Evolutionary conservation across 441 rosid genomes (phyloP).

Genomic region (Flueggea neowawraea): DNA sequence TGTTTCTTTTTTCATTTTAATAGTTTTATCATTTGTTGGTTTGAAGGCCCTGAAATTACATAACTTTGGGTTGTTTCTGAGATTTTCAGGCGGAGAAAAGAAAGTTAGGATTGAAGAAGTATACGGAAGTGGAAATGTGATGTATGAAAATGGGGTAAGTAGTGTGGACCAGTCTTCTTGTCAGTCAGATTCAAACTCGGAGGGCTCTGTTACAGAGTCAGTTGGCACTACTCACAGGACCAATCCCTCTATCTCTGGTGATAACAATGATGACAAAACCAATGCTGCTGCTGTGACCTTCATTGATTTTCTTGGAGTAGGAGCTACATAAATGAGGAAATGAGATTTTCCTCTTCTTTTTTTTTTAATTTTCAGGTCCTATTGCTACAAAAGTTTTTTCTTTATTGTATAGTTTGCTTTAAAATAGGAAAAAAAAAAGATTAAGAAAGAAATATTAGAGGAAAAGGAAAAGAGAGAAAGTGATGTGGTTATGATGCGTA

Average conservation of each 20-base stretch:
- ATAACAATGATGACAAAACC: slow-evolving; percentile 17
- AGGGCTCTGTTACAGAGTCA: slow-evolving; percentile 47
- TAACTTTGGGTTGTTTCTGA: too few relatives aligned
- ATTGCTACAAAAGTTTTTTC: too few relatives aligned
- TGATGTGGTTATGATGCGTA: too few relatives aligned
- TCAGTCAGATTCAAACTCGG: slow-evolving; percentile 59
- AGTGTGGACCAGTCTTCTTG: slow-evolving; percentile 26
- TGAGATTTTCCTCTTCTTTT: too few relatives aligned
- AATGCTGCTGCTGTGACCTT: slow-evolving; percentile 18
- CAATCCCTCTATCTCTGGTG: slow-evolving; percentile 22
- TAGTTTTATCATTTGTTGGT: neutral
- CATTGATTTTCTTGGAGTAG: slow-evolving; percentile 73
- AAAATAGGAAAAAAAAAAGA: too few relatives aligned
- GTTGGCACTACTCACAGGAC: slow-evolving; percentile 28
- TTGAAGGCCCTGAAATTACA: too few relatives aligned
- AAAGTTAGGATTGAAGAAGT: neutral
- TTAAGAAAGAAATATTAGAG: too few relatives aligned
- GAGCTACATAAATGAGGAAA: slow-evolving; percentile 22
- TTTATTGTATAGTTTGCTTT: too few relatives aligned
- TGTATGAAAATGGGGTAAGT: neutral
- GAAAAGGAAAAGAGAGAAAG: too few relatives aligned
- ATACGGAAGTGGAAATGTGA: neutral
- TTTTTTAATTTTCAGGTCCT: too few relatives aligned
- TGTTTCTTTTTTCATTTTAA: neutral
- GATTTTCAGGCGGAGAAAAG: neutral